Evolutionary conservation across 768 basidiomycete genomes (phyloP).

Genomic region (Auricularia sp.): DNA sequence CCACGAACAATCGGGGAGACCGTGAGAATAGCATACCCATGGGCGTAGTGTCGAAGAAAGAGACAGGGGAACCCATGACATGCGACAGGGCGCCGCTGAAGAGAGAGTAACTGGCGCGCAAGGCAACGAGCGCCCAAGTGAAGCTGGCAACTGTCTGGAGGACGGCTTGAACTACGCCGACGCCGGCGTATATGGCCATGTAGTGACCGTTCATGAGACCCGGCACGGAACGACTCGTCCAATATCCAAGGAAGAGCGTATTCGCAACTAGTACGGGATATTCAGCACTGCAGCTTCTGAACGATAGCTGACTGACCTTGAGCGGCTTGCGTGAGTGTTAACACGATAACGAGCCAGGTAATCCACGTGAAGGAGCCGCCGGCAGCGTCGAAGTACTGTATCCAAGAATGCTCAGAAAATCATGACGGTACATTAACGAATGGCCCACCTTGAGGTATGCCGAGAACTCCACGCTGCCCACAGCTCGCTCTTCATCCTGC

Average conservation of each 20-base stretch:
- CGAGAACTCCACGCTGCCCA: slow-evolving; percentile 40
- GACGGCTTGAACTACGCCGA: slow-evolving; percentile 40
- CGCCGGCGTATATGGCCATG: slow-evolving; percentile 46
- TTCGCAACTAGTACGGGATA: slow-evolving; percentile 36
- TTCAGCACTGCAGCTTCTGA: not conserved
- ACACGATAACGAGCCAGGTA: slow-evolving; percentile 34
- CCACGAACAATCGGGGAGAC: not conserved
- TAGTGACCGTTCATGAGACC: slow-evolving; percentile 55
- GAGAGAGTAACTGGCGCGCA: not conserved
- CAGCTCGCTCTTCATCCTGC: slow-evolving; percentile 49
- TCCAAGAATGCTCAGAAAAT: too few species aligned
- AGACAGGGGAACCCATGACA: slow-evolving; percentile 50
- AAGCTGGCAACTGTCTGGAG: slow-evolving; percentile 41
- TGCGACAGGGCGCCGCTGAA: slow-evolving; percentile 46
- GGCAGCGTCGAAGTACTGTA: slow-evolving; percentile 35
- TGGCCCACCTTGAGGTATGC: slow-evolving; percentile 30
- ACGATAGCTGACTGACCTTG: slow-evolving; percentile 27
- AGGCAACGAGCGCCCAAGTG: slow-evolving; percentile 19
- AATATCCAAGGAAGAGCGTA: slow-evolving; percentile 64
- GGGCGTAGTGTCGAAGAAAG: slow-evolving; percentile 69
- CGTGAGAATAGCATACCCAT: slow-evolving; percentile 32
- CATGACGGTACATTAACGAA: too few species aligned
- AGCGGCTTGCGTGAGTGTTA: slow-evolving; percentile 40
- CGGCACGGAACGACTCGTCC: slow-evolving; percentile 48
- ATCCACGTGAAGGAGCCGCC: slow-evolving; percentile 34